Evolutionary conservation across 805 yeast genomes (phyloP).

Genomic region (Saccharomycopsis oosterbeekiorum): DNA sequence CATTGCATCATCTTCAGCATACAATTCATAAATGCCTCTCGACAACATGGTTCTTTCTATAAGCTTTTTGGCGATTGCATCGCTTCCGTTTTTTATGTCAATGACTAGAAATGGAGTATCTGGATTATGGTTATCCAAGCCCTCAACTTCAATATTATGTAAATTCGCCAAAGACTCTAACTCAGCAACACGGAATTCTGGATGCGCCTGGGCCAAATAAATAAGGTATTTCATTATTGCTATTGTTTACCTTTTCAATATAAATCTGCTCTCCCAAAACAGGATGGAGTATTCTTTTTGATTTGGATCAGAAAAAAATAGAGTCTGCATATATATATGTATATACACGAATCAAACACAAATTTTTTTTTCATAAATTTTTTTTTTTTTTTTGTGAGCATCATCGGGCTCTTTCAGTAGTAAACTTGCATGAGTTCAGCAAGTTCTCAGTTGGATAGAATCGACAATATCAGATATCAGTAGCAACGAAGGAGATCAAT

Average conservation of each 20-base stretch:
- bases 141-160: conserved; percentile 43
- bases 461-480: too few relatives aligned
- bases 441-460: too few relatives aligned
- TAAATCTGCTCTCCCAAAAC: too few relatives aligned
- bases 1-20: conserved; percentile 59
- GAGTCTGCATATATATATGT: background rate
- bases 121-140: conserved; percentile 43
- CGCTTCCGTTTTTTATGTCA: conserved; percentile 53
- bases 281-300: background rate
- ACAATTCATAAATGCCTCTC: conserved; percentile 71
- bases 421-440: too few relatives aligned
- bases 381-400: background rate
- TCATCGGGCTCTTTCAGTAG: background rate
- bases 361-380: background rate
- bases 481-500: too few relatives aligned
- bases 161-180: conserved; percentile 73
- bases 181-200: conserved; percentile 72
- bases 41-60: conserved; percentile 60
- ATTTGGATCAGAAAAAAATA: too few relatives aligned
- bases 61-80: conserved; percentile 48
- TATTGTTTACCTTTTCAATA: conserved; percentile 25
- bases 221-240: conserved; percentile 43
- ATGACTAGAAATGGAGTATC: conserved; percentile 64
- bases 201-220: conserved; percentile 79
- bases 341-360: background rate